These are phyloP conservation scores for Coemansia sp. DNA, from an alignment of 192 early-diverging fungal genomes.

Conservation along the genomic window DNA sequence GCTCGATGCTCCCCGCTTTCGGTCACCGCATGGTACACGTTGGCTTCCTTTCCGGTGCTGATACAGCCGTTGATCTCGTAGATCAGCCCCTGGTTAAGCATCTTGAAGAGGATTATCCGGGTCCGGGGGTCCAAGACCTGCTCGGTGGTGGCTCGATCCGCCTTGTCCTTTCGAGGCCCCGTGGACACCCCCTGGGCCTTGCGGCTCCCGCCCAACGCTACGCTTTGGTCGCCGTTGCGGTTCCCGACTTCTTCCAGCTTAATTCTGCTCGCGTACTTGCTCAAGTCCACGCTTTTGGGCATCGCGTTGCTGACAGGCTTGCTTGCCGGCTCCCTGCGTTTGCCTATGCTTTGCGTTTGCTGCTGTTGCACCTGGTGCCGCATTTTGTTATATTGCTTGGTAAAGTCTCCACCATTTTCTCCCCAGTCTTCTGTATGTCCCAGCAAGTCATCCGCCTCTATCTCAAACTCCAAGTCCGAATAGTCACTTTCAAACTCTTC, in stretches of 20 bases:
- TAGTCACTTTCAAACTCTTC: constrained; percentile 8
- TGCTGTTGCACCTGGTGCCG: constrained; percentile 58
- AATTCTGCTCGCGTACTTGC: constrained; percentile 69
- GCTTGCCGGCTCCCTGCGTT: constrained; percentile 5
- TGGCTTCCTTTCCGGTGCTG: constrained; percentile 98
- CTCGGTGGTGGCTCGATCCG: constrained; percentile 93
- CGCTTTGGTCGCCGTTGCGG: constrained; percentile 1
- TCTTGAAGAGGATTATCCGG: constrained; percentile 93
- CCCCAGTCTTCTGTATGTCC: constrained; percentile 79
- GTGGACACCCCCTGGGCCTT: constrained; percentile 34
- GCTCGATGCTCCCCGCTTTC: constrained; percentile 79
- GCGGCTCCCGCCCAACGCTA: constrained; percentile 25
- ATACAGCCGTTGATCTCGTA: constrained; percentile 96
- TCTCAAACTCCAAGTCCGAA: constrained; percentile 44
- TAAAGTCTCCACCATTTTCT: constrained; percentile 84
- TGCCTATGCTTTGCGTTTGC: background rate
- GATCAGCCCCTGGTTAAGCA: constrained; percentile 86
- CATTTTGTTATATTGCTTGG: constrained; percentile 88
- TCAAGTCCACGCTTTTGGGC: constrained; percentile 56
- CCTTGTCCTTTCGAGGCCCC: constrained; percentile 73
- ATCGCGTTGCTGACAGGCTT: constrained; percentile 25
- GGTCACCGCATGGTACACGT: constrained; percentile 95
- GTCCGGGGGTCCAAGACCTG: constrained; percentile 98
- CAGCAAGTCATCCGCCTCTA: constrained; percentile 73
- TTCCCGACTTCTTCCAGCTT: constrained; percentile 53